Percentiles rank a stretch among this genome's conserved stretches.
These are phyloP conservation scores for Suhomyces kilbournensis DNA, from an alignment of 805 yeast genomes.

Conservation along the genomic window DNA sequence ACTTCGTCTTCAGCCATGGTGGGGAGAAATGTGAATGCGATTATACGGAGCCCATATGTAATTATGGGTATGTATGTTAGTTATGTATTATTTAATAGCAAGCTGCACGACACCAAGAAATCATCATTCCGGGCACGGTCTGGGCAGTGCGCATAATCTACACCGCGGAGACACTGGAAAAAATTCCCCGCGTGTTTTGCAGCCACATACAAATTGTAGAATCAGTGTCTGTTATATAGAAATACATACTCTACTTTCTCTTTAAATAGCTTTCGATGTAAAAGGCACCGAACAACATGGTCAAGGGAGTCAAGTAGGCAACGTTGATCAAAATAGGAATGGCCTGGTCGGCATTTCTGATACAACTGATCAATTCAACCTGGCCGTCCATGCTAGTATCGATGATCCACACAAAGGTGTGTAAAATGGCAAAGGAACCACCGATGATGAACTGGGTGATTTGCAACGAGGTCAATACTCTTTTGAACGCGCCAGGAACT, in stretches of 20 bases:
- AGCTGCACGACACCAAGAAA: neutral
- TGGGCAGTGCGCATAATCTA: neutral
- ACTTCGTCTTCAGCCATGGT: slow-evolving; percentile 1
- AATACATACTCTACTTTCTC: slow-evolving; percentile 7
- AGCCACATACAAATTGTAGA: neutral
- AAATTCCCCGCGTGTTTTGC: neutral
- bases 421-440: slow-evolving; percentile 63
- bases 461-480: slow-evolving; percentile 62
- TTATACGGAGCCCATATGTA: neutral
- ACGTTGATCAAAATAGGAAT: slow-evolving; percentile 63
- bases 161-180: neutral
- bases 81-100: neutral
- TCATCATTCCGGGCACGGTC: neutral
- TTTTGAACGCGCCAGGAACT: slow-evolving; percentile 57
- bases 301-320: slow-evolving; percentile 62
- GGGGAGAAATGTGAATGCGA: neutral
- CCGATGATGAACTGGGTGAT: slow-evolving; percentile 68
- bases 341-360: slow-evolving; percentile 57
- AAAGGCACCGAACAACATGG: slow-evolving; percentile 61
- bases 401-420: slow-evolving; percentile 57
- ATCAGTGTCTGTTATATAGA: neutral
- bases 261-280: slow-evolving; percentile 57
- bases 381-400: slow-evolving; percentile 36
- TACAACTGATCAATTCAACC: slow-evolving; percentile 41
- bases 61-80: neutral